These are phyloP conservation scores for Rehmannia glutinosa DNA, from an alignment of 257 asterid species.

Conservation along the genomic window DNA sequence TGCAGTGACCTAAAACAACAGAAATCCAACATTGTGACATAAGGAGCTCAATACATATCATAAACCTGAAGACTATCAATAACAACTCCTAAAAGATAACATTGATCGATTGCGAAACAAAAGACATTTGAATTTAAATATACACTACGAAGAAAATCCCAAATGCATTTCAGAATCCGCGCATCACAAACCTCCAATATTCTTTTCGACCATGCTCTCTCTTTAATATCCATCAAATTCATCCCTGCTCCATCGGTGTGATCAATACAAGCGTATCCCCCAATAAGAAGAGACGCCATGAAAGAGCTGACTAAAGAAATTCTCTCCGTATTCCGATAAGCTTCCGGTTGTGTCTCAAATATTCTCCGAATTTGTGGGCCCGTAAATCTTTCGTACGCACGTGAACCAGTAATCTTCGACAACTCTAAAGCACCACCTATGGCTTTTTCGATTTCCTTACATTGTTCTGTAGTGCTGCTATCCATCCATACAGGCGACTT, in stretches of 20 bases:
- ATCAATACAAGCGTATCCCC: constrained; percentile 83
- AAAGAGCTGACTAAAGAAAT: constrained; percentile 89
- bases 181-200: constrained; percentile 54
- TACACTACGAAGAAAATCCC: too few relatives aligned
- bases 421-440: constrained; percentile 85
- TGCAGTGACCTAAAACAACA: constrained; percentile 62
- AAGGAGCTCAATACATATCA: not conserved
- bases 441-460: constrained; percentile 71
- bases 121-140: too few relatives aligned
- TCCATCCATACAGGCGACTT: constrained; percentile 99
- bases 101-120: too few relatives aligned
- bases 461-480: constrained; percentile 80
- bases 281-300: constrained; percentile 86
- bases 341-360: constrained; percentile 65
- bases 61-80: not conserved
- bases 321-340: constrained; percentile 68
- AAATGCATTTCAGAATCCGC: not conserved
- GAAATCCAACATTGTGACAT: not conserved
- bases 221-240: constrained; percentile 92
- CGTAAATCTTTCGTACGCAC: constrained; percentile 80
- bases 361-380: constrained; percentile 93
- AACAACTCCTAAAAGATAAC: too few relatives aligned
- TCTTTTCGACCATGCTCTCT: constrained; percentile 68
- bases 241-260: constrained; percentile 98
- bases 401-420: constrained; percentile 81